These are phyloP conservation scores for Acorus gramineus DNA, from an alignment of 106 monocot genomes.

Conservation along the genomic window DNA sequence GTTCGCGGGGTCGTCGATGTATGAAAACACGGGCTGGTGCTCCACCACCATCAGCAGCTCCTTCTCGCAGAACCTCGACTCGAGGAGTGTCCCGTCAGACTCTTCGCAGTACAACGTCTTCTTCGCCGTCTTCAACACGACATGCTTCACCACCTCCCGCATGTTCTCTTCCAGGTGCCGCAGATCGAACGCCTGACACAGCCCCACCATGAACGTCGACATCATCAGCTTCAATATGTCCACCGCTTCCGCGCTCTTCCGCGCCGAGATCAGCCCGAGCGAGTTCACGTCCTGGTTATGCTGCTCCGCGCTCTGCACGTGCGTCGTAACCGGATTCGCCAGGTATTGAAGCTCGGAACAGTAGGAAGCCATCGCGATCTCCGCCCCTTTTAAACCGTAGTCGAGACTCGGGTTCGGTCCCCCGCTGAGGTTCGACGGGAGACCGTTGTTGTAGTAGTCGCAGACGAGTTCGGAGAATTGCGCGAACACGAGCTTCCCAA, in stretches of 20 bases:
- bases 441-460: slow-evolving; percentile 49
- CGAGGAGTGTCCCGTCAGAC: slow-evolving; percentile 3
- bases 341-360: no score
- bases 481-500: slow-evolving; percentile 13
- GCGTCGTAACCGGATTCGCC: no score
- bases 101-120: slow-evolving; percentile 13
- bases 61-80: slow-evolving; percentile 15
- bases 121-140: slow-evolving; percentile 2
- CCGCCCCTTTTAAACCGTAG: no score
- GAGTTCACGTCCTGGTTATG: no score
- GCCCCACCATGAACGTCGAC: slow-evolving; percentile 17
- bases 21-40: slow-evolving; percentile 17
- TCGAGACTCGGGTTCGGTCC: no score
- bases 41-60: slow-evolving; percentile 16
- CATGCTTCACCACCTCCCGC: slow-evolving; percentile 11
- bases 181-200: slow-evolving; percentile 17
- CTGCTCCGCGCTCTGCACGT: no score
- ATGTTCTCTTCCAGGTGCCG: slow-evolving; percentile 14
- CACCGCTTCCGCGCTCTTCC: no score
- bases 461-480: slow-evolving; percentile 47
- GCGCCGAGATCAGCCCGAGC: no score
- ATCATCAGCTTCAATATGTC: no score
- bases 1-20: slow-evolving; percentile 21
- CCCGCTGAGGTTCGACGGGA: slow-evolving; percentile 19
- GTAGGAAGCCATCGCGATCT: no score